Evolutionary conservation across 306 rosid genomes (phyloP).

Genomic region (Acacia crassicarpa): DNA sequence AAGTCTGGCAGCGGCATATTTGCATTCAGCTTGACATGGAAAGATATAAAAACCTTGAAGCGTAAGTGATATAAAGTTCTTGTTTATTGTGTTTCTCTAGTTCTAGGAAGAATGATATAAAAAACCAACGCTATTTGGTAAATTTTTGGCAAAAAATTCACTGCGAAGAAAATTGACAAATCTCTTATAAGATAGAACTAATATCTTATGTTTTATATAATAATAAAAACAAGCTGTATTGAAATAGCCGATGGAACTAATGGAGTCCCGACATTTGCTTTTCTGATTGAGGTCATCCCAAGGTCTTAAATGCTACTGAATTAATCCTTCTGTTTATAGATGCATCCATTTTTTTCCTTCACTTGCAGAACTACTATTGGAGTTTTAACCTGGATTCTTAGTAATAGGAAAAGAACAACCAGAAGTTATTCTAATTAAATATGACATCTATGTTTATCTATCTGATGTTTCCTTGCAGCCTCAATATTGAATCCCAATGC

Average conservation of each 20-base stretch:
- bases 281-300: not conserved
- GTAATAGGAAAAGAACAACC: not conserved
- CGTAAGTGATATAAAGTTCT: slow-evolving; percentile 58
- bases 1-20: slow-evolving; percentile 61
- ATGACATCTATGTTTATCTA: slow-evolving; percentile 35
- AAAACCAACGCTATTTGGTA: no score
- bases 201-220: no score
- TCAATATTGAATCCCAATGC: slow-evolving; percentile 51
- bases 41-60: slow-evolving; percentile 52
- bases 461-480: slow-evolving; percentile 55
- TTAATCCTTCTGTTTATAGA: slow-evolving; percentile 1
- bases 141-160: no score
- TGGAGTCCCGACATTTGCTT: not conserved
- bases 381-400: slow-evolving; percentile 14
- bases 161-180: no score
- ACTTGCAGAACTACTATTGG: slow-evolving; percentile 17
- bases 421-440: slow-evolving; percentile 2
- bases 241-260: no score
- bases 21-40: slow-evolving; percentile 71
- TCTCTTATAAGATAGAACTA: no score
- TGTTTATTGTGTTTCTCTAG: slow-evolving; percentile 1
- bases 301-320: not conserved
- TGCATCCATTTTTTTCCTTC: not conserved
- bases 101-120: not conserved
- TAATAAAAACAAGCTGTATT: no score